A percentile compares a stretch with the other conserved stretches of the same genome.
These are phyloP conservation scores for Saccharomyces uvarum DNA, from an alignment of 1,139 yeast species.

Conservation along the genomic window DNA sequence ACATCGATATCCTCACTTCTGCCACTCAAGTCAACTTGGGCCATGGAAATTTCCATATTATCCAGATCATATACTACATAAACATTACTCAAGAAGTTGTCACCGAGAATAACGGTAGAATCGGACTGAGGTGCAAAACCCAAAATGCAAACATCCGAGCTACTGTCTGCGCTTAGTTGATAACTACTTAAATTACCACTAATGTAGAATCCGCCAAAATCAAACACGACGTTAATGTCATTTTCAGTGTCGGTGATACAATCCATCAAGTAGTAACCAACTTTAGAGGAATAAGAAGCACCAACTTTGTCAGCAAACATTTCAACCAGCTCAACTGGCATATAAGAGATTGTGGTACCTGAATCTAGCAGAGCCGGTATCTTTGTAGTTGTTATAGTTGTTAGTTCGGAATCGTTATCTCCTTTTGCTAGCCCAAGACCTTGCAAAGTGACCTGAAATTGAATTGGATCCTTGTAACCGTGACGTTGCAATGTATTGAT, in stretches of 20 bases:
- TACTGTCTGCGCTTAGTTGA: slow-evolving; percentile 15
- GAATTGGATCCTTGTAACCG: slow-evolving; percentile 32
- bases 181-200: slow-evolving; percentile 41
- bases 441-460: slow-evolving; percentile 40
- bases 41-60: slow-evolving; percentile 54
- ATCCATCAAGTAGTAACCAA: slow-evolving; percentile 33
- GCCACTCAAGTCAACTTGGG: slow-evolving; percentile 43
- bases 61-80: slow-evolving; percentile 75
- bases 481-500: slow-evolving; percentile 32
- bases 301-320: slow-evolving; percentile 35
- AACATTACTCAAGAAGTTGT: slow-evolving; percentile 60
- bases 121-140: slow-evolving; percentile 31
- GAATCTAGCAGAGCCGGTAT: slow-evolving; percentile 53
- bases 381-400: slow-evolving; percentile 21
- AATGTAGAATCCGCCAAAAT: slow-evolving; percentile 47
- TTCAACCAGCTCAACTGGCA: slow-evolving; percentile 38
- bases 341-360: slow-evolving; percentile 55
- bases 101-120: slow-evolving; percentile 48
- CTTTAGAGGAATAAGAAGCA: slow-evolving; percentile 32
- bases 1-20: slow-evolving; percentile 39
- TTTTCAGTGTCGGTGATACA: slow-evolving; percentile 6
- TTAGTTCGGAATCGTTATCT: slow-evolving; percentile 24
- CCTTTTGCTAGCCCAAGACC: slow-evolving; percentile 35
- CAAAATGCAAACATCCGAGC: slow-evolving; percentile 29
- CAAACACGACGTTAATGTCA: slow-evolving; percentile 33